phyloP scores from a whole-genome alignment of 495 filamentous ascomycete species.

The Neurospora intermedia region DNA sequence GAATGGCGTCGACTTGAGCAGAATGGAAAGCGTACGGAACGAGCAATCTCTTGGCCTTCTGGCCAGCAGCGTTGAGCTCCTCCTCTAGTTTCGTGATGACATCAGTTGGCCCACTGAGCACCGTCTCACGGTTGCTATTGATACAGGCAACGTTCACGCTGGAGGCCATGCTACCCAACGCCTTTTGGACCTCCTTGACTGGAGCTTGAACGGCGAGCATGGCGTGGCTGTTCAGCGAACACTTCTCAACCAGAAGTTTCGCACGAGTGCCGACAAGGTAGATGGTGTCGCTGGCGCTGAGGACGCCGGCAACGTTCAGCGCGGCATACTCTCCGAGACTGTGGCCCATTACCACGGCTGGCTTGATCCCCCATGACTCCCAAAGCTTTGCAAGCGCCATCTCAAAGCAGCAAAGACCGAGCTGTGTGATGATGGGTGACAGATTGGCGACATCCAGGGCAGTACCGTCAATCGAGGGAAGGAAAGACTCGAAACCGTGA shows the following conservation, averaged over 20 bases:
- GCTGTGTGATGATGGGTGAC: conserved; percentile 66
- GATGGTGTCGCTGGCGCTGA: conserved; percentile 69
- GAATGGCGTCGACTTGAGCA: conserved; percentile 65
- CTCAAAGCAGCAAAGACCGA: conserved; percentile 68
- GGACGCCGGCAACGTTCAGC: conserved; percentile 65
- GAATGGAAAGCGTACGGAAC: conserved; percentile 79
- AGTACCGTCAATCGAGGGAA: conserved; percentile 55
- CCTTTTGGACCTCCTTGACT: conserved; percentile 28
- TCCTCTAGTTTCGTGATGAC: conserved; percentile 50
- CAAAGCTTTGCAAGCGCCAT: conserved; percentile 79
- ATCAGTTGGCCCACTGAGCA: conserved; percentile 42
- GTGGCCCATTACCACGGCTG: conserved; percentile 73
- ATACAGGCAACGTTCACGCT: conserved; percentile 45
- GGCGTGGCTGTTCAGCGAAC: conserved; percentile 57
- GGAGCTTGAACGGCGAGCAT: conserved; percentile 51
- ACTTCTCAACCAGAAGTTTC: conserved; percentile 60
- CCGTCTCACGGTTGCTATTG: conserved; percentile 51
- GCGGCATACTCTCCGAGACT: conserved; percentile 85
- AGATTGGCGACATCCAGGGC: conserved; percentile 46
- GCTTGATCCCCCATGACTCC: conserved; percentile 66
- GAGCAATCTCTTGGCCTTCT: conserved; percentile 58
- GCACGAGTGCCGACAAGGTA: conserved; percentile 73
- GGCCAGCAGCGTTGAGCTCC: conserved; percentile 43
- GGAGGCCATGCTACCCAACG: conserved; percentile 23
- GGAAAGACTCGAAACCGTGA: conserved; percentile 61